Base-by-base conservation (phyloP, 2,329 filamentous ascomycete genomes). In the Stagonosporopsis cucurbitacearum region DNA sequence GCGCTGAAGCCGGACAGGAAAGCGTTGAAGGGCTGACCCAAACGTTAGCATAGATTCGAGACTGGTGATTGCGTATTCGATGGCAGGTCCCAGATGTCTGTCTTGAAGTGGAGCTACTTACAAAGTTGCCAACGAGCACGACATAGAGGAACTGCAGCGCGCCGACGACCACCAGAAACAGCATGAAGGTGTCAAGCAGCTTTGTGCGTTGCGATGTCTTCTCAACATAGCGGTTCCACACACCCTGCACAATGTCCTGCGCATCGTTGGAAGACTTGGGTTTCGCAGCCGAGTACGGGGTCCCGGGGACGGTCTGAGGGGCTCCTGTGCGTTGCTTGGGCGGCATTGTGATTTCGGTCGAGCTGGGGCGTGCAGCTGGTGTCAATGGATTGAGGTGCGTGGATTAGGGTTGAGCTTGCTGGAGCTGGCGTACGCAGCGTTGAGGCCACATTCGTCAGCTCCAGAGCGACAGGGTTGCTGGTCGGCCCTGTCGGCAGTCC, bases 1-100 rank as follows among this genome's bases (percentile, higher is more conserved):
- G 94, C 92, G 59, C 87, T 88, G 81, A 99, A 99, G 43, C 95
- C 96, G 28, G 93, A 91, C 28, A 99, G 86, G 81, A 99, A 99
- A 63, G 96, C 95, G 77, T 99, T 99, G 84, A 99, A 99, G 9
- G 95, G 95, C 94, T 98, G 28, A 25, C 7, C n/a, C 9, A n/a
- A 8, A 32, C 3, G 43, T 60, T 36, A 59, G 54, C 20, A 43
- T 23, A 11, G 6, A 7, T 30, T 6, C 23, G 5, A 32, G 28
- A 22, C 23, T 15, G 15, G 15, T 19, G 32, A 28, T 46, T 35
- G 46, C 35, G 32, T 42, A 17, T 35, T 8, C 5, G 3, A 3
- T 15, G 17, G 8, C 23, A 19, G 17, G 26, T 23, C 23, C 3
- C 15, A 30, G 15, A 23, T 20, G 20, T 30, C 7, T 20, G 20